Percentiles rank a stretch among this genome's conserved stretches.
Evolutionary conservation across 2,329 filamentous ascomycete genomes (phyloP).

Genomic region (Raffaelea deltoideospora): DNA sequence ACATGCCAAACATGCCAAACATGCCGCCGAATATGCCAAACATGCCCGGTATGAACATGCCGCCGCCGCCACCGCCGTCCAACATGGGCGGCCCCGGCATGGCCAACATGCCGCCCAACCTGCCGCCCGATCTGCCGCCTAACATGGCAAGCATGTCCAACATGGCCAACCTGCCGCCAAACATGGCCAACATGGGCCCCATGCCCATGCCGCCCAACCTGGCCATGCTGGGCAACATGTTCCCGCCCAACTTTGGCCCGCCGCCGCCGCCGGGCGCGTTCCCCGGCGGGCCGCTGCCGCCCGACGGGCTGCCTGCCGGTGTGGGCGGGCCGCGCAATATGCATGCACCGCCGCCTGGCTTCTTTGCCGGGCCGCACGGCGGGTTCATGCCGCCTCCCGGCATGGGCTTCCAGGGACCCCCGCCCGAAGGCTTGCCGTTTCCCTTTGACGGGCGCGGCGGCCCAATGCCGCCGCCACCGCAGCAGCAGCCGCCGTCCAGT

Average conservation of each 20-base stretch:
- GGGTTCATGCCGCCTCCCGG: conserved; percentile 40
- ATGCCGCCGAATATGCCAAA: conserved; percentile 5
- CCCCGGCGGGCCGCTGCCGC: conserved; percentile 27
- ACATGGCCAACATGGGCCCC: conserved; percentile 1
- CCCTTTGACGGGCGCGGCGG: conserved; percentile 35
- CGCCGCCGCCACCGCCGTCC: too few relatives aligned
- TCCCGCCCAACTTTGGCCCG: conserved; percentile 41
- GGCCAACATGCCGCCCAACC: conserved; percentile 13
- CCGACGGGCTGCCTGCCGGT: conserved; percentile 29
- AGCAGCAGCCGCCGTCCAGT: conserved; percentile 10
- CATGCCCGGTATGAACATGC: too few relatives aligned
- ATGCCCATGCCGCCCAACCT: conserved; percentile 3
- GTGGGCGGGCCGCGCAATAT: conserved; percentile 40
- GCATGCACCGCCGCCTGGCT: conserved; percentile 41
- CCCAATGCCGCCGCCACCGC: conserved; percentile 15
- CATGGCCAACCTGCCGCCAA: too few relatives aligned
- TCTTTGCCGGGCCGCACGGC: conserved; percentile 28
- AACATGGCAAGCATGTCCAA: conserved; percentile 5
- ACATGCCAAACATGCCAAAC: conserved; percentile 6
- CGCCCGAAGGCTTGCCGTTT: conserved; percentile 32
- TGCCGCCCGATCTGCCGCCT: too few relatives aligned
- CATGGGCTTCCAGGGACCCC: conserved; percentile 40
- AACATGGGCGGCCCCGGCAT: too few relatives aligned
- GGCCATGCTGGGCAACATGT: conserved; percentile 25
- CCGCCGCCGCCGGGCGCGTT: too few relatives aligned